These are phyloP conservation scores for Plasmodium yoelii DNA, from an alignment of 169 alveolate species.

Conservation along the genomic window DNA sequence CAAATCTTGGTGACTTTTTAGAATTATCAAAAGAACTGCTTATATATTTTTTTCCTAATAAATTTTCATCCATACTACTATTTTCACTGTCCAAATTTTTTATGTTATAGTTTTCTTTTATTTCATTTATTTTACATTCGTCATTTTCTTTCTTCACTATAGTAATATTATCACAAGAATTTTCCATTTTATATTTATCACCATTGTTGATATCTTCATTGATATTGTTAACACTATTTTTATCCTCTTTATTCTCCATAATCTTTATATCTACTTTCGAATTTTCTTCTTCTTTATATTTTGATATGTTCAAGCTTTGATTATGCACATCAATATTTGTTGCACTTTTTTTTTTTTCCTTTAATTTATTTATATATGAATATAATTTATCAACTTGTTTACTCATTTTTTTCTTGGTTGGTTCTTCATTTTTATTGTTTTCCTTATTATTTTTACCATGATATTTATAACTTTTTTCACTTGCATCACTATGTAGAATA, in stretches of 20 bases:
- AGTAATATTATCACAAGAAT: too few relatives aligned
- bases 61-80: not conserved
- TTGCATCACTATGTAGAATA: not conserved
- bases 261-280: not conserved
- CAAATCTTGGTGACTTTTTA: slow-evolving; percentile 58
- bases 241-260: not conserved
- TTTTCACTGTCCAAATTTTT: not conserved
- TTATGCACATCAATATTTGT: slow-evolving; percentile 2
- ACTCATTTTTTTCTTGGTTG: slow-evolving; percentile 16
- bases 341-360: slow-evolving; percentile 30
- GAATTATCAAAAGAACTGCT: not conserved
- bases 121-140: not conserved
- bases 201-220: not conserved
- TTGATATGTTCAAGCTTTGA: not conserved
- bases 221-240: not conserved
- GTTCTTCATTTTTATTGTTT: slow-evolving; percentile 18
- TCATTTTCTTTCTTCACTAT: not conserved
- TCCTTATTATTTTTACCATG: slow-evolving; percentile 6
- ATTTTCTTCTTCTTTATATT: not conserved
- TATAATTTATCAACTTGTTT: slow-evolving; percentile 53
- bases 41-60: not conserved
- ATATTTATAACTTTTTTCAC: slow-evolving; percentile 9
- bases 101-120: not conserved
- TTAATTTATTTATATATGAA: slow-evolving; percentile 55
- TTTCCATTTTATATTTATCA: not conserved